These are phyloP conservation scores for apple (Malus domestica) DNA, from an alignment of 306 rosid genomes.

Conservation along the genomic window DNA sequence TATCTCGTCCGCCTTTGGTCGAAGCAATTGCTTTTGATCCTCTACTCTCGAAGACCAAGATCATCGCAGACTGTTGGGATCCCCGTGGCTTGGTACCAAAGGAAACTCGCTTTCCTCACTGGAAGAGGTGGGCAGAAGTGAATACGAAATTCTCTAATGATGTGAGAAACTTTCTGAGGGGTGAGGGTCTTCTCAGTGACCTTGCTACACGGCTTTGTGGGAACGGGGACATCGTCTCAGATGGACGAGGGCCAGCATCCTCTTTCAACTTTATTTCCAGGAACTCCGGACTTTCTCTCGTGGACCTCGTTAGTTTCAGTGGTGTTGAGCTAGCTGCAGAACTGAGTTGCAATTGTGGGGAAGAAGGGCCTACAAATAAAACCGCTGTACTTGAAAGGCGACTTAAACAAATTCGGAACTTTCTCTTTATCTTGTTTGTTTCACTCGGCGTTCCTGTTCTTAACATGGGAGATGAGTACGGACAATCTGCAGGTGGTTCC, in stretches of 20 bases:
- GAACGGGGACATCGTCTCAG: constrained; percentile 66
- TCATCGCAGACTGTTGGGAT: constrained; percentile 79
- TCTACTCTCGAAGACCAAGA: constrained; percentile 59
- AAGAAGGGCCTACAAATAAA: constrained; percentile 76
- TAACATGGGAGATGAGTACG: constrained; percentile 95
- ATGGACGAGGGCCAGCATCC: constrained; percentile 79
- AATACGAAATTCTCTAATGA: constrained; percentile 55
- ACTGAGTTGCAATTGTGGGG: constrained; percentile 90
- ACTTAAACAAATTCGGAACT: constrained; percentile 78
- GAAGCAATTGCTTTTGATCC: constrained; percentile 92
- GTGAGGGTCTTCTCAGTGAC: constrained; percentile 57
- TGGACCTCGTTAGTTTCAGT: constrained; percentile 88
- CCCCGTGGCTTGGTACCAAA: constrained; percentile 39
- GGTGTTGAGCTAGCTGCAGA: constrained; percentile 36
- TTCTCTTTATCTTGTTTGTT: constrained; percentile 56
- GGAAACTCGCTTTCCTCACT: constrained; percentile 71
- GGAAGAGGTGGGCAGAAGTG: constrained; percentile 97
- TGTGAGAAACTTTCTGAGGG: constrained; percentile 64
- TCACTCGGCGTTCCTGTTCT: constrained; percentile 91
- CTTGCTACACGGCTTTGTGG: constrained; percentile 96
- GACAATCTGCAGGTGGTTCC: constrained; percentile 68
- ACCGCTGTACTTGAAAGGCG: constrained; percentile 56
- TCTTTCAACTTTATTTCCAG: constrained; percentile 62
- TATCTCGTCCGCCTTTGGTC: constrained; percentile 78
- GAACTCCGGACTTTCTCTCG: constrained; percentile 66